A percentile compares a stretch with the other conserved stretches of the same genome.
Conservation (phyloP, 768 basidiomycete genomes). For the Agrocybe praecox region DNA sequence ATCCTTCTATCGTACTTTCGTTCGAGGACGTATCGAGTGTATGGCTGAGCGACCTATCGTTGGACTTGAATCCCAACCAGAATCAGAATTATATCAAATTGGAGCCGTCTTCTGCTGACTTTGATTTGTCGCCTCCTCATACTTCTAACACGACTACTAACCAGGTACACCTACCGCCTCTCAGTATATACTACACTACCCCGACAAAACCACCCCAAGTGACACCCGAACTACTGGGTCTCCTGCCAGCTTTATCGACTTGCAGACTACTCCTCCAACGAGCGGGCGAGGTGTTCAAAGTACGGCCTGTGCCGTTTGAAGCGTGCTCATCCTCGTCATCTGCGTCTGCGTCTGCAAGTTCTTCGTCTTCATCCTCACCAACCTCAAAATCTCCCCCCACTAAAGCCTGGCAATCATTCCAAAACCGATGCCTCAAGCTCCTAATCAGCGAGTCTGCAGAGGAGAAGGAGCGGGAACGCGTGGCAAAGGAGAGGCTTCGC, state of each 20-base stretch:
- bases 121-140: constrained; percentile 10
- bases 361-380: too few species aligned
- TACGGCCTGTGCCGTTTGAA: constrained; percentile 25
- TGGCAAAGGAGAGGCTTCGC: constrained; percentile 18
- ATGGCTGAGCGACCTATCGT: constrained; percentile 58
- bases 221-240: constrained; percentile 32
- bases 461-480: constrained; percentile 15
- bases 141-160: constrained; percentile 12
- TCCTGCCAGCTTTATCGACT: constrained; percentile 31
- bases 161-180: neutral
- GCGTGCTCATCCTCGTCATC: neutral
- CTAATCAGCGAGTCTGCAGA: constrained; percentile 9
- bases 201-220: constrained; percentile 22
- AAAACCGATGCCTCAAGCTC: constrained; percentile 15
- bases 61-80: neutral
- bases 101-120: constrained; percentile 28
- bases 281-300: constrained; percentile 24
- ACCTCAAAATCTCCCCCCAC: too few species aligned
- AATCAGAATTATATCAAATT: constrained; percentile 28
- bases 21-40: constrained; percentile 59
- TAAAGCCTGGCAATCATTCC: constrained; percentile 15
- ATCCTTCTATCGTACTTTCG: constrained; percentile 48
- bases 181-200: neutral
- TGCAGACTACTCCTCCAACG: constrained; percentile 28
- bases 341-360: too few species aligned